Evolutionary conservation across 2,329 filamentous ascomycete genomes (phyloP).

Genomic region (Berkeleyomyces rouxiae): DNA sequence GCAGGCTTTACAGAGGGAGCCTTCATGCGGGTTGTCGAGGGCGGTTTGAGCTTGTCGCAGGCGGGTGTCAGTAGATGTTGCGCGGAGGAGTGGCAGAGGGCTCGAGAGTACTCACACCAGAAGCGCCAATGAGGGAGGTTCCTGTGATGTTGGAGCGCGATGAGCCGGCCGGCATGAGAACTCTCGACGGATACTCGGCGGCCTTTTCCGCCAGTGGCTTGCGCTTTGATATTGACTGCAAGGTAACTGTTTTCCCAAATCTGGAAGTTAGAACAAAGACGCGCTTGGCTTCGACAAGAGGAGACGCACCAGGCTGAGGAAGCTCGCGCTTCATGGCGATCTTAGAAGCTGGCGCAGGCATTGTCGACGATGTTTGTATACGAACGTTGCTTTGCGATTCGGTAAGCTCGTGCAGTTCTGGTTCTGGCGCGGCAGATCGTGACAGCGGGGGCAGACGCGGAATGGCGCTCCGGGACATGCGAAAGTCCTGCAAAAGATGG

Average conservation of each 20-base stretch:
- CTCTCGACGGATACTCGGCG: conserved; percentile 31
- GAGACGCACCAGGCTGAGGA: conserved; percentile 27
- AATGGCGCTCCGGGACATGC: conserved; percentile 10
- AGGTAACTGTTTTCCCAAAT: conserved; percentile 12
- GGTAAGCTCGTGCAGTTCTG: conserved; percentile 28
- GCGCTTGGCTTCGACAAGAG: neutral
- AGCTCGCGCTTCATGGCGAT: conserved; percentile 34
- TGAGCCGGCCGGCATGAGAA: conserved; percentile 25
- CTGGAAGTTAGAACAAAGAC: neutral
- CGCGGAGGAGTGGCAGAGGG: too few species aligned
- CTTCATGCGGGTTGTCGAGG: conserved; percentile 6
- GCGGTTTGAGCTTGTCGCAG: conserved; percentile 10
- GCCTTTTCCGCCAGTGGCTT: conserved; percentile 40
- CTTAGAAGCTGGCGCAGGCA: conserved; percentile 21
- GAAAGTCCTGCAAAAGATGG: conserved; percentile 2
- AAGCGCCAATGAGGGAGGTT: conserved; percentile 17
- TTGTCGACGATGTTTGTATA: conserved; percentile 21
- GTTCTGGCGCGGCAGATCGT: conserved; percentile 22
- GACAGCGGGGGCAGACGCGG: conserved; percentile 10
- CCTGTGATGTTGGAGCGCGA: conserved; percentile 30
- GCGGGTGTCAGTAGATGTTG: neutral
- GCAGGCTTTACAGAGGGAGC: conserved; percentile 4
- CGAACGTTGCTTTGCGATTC: conserved; percentile 44
- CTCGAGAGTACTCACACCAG: conserved; percentile 10
- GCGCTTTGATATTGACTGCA: conserved; percentile 41